Evolutionary conservation across 805 yeast species (phyloP), one percentile per base, ranked within the genome.

Genomic region (Starmerella scarabaei): DNA sequence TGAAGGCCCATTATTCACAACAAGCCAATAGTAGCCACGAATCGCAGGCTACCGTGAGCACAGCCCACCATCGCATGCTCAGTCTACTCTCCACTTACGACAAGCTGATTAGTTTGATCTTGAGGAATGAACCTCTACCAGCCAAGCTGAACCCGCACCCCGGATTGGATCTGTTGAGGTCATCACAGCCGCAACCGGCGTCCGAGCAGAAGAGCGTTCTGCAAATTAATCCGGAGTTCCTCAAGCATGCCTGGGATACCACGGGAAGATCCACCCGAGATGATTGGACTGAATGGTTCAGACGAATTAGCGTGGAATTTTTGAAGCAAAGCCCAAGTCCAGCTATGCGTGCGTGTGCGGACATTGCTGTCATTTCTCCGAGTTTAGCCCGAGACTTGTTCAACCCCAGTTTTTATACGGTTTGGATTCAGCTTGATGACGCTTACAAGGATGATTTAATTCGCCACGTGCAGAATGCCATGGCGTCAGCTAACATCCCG

Each of bases 241-340:
- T 91, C 51, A 78, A 82, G 52, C 72, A 74, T 33, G 83, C 86
- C 1, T 91, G 98, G 97, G 94, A 85, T 50, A 80, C 94, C 21
- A 73, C 81, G 19, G 88, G 83, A 49, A 73, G 88, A 48, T 72
- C 93, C 38, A 83, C 96, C 0, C 77, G 77, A 51, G 97, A 86
- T 52, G 98, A 91, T 50, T 91, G 98, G 98, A 88, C 81, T 52
- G 97, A 91, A 55, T 91, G 99, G 99, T 75, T 85, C 48, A 72
- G 93, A 43, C 68, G 91, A 43, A 65, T 91, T 35, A 77, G 91
- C 50, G 80, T 84, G 38, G 95, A 85, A 54, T 59, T 91, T 26
- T 63, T 91, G 48, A 83, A 81, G 51, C 94, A 86, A 56, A 82
- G 94, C 27, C 94, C 99, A 2, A 83, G 95, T 0, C 94, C 82